These are phyloP conservation scores for Tulasnella sp. DNA, from an alignment of 768 basidiomycete species.

Conservation along the genomic window DNA sequence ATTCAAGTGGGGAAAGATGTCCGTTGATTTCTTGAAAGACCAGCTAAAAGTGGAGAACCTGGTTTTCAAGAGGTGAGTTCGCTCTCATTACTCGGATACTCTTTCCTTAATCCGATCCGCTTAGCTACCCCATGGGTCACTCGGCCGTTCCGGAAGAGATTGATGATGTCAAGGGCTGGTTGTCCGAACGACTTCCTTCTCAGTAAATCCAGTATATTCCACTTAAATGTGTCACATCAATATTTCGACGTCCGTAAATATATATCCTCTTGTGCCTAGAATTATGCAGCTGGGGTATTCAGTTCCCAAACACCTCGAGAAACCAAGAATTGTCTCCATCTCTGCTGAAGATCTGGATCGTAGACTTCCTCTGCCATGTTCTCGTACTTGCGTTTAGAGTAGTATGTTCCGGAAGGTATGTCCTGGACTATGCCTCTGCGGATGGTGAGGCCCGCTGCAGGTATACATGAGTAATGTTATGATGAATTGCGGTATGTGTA, in stretches of 20 bases:
- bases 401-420: constrained; percentile 13
- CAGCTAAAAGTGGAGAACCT: constrained; percentile 39
- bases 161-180: constrained; percentile 55
- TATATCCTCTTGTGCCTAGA: not conserved
- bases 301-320: constrained; percentile 4
- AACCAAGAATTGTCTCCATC: constrained; percentile 10
- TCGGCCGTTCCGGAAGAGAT: constrained; percentile 51
- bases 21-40: constrained; percentile 43
- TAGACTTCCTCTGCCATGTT: constrained; percentile 11
- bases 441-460: constrained; percentile 6
- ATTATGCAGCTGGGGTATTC: not conserved
- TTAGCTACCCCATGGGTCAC: constrained; percentile 45
- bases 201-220: not conserved
- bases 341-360: not conserved
- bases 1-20: constrained; percentile 38
- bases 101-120: constrained; percentile 46
- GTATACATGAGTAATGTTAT: not conserved
- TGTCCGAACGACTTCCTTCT: constrained; percentile 38
- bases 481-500: not conserved
- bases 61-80: constrained; percentile 19
- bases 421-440: constrained; percentile 1
- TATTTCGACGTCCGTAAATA: not conserved
- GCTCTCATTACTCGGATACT: constrained; percentile 34
- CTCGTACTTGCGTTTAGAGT: constrained; percentile 2
- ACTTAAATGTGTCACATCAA: not conserved